A percentile compares a stretch with the other conserved stretches of the same genome.
Evolutionary conservation across 2,329 filamentous ascomycete species (phyloP).

Genomic region (Hypocreales sp.): DNA sequence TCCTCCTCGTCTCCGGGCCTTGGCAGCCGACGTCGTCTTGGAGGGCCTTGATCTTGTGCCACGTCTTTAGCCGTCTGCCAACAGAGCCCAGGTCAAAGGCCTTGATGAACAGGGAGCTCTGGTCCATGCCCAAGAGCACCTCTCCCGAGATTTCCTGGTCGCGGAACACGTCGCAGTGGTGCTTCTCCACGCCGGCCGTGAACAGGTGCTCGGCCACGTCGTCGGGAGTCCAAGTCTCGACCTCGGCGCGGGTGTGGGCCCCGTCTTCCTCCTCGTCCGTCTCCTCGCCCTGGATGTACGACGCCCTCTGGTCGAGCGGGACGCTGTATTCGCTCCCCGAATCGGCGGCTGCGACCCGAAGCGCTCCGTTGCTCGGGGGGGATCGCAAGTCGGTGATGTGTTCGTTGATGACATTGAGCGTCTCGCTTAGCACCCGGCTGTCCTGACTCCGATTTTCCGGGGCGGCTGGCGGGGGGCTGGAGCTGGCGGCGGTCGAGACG

Average conservation of each 20-base stretch:
- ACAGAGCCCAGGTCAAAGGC: constrained; percentile 89
- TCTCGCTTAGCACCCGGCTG: constrained; percentile 78
- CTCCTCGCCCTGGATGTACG: constrained; percentile 87
- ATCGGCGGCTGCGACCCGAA: constrained; percentile 46
- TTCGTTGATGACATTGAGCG: constrained; percentile 89
- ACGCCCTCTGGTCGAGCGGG: constrained; percentile 59
- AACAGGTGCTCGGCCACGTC: constrained; percentile 85
- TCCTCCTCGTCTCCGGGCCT: constrained; percentile 27
- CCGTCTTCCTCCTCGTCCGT: constrained; percentile 85
- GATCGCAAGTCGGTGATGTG: constrained; percentile 77
- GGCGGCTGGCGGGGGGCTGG: constrained; percentile 11
- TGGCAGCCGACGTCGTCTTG: constrained; percentile 66
- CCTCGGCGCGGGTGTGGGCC: constrained; percentile 53
- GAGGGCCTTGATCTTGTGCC: constrained; percentile 87
- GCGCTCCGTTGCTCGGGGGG: constrained; percentile 31
- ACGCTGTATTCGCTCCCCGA: constrained; percentile 86
- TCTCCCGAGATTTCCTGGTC: constrained; percentile 95
- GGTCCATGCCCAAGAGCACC: constrained; percentile 86
- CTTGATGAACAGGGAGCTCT: constrained; percentile 88
- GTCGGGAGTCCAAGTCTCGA: constrained; percentile 63
- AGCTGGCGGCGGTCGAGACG: constrained; percentile 13
- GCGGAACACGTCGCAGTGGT: constrained; percentile 84
- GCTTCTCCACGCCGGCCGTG: constrained; percentile 67
- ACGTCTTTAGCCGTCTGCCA: constrained; percentile 77
- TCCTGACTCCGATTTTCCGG: constrained; percentile 29